Base-by-base conservation (phyloP, 164 flowering plant species). In the Protea cynaroides region DNA sequence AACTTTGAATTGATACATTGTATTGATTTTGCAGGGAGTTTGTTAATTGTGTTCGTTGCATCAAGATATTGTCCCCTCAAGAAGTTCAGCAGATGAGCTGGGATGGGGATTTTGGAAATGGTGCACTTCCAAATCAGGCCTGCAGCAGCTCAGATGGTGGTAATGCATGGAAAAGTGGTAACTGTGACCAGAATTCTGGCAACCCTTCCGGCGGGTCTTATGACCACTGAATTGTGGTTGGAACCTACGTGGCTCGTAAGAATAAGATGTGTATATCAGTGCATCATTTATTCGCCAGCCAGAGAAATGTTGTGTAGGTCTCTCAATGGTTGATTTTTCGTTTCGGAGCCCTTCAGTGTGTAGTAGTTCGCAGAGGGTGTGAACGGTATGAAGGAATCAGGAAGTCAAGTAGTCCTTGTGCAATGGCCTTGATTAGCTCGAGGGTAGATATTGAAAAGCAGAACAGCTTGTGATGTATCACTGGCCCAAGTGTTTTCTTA, bases 41-140 rank as follows among this genome's bases (percentile, higher is more conserved):
- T 71, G 96, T 91, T 59, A 89, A 65, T 72, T 94, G 96, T 71
- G 95, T 94, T 8, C 85, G 91, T 1, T 81, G 87, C 79, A 87
- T 94, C 71, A 91, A 81, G 80, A 94, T 94, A 54, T 77, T 94
- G 44, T 91, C 97, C 23, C 96, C 98, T 43, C 92, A 87, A 72
- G 98, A 94, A 82, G 98, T 90, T 29, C 96, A 89, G 71, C 90
- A 87, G 62, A 90, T 93, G 98, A 93, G 98, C 72, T 73, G 89
- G 77, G 98, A 90, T 74, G 98, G 91, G 52, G 96, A 89, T 70
- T 76, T 89, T 58, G 96, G 95, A 18, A 81, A 71, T 63, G 63
- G 63, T 37, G 78, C 79, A 8, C 88, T 93, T 69, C 83, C 77
- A 24, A 89, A 89, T 77, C 98, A 91, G 79, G 93, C 96, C 29